These are phyloP conservation scores for Globisporangium polare DNA, from an alignment of 352 stramenopile genomes.

Conservation along the genomic window DNA sequence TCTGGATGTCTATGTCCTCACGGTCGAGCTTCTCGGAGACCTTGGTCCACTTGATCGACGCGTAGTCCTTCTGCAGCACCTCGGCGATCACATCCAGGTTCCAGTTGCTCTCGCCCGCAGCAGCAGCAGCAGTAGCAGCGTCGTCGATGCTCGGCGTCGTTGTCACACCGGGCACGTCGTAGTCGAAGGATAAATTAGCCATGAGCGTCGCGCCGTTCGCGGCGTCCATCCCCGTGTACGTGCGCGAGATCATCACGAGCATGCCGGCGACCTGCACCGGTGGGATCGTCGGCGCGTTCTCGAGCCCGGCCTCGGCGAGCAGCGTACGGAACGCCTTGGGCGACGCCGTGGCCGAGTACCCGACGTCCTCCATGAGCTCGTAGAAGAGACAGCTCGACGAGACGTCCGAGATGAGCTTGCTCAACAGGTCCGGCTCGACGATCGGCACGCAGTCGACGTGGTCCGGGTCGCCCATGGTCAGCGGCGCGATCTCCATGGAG, in stretches of 20 bases:
- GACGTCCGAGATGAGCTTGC: constrained; percentile 79
- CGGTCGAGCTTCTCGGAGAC: constrained; percentile 84
- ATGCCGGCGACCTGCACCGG: constrained; percentile 85
- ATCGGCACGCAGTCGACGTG: constrained; percentile 77
- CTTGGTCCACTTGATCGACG: constrained; percentile 84
- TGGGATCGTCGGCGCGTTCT: constrained; percentile 78
- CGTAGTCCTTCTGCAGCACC: constrained; percentile 81
- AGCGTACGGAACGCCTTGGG: constrained; percentile 79
- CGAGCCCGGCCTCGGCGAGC: constrained; percentile 74
- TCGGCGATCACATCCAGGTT: constrained; percentile 85
- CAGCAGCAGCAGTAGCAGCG: constrained; percentile 25
- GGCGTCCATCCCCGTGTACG: constrained; percentile 61
- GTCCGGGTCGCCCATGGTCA: constrained; percentile 84
- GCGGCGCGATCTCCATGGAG: constrained; percentile 76
- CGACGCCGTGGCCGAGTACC: constrained; percentile 79
- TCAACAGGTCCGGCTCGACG: constrained; percentile 56
- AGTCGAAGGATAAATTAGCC: constrained; percentile 77
- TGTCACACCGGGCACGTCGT: constrained; percentile 32
- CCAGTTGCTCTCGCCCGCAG: constrained; percentile 32
- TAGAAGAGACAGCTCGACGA: constrained; percentile 82
- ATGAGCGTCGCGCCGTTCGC: constrained; percentile 74
- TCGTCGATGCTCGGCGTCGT: constrained; percentile 20
- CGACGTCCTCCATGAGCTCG: constrained; percentile 90
- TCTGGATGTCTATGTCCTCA: constrained; percentile 65
- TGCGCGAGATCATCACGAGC: constrained; percentile 84